These are phyloP conservation scores for Lenzites betulinus DNA, from an alignment of 768 basidiomycete species.

Conservation along the genomic window DNA sequence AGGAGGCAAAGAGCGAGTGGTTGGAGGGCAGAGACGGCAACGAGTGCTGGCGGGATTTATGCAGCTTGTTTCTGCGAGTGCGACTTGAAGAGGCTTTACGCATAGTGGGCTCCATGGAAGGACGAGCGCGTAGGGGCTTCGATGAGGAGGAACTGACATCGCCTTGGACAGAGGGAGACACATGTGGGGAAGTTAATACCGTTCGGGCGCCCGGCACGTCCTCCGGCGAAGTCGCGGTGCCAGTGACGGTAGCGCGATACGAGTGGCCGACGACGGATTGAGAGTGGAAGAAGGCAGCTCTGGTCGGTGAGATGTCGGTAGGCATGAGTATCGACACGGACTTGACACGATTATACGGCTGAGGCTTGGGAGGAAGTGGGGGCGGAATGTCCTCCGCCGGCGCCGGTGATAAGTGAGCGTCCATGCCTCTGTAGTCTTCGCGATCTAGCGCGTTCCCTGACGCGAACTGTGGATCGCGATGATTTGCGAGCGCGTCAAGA, in stretches of 20 bases:
- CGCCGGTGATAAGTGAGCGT: background rate
- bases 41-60: conserved; percentile 13
- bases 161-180: conserved; percentile 1
- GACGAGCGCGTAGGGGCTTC: background rate
- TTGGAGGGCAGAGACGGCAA: background rate
- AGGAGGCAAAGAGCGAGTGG: conserved; percentile 10
- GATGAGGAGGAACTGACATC: conserved; percentile 8
- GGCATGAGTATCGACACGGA: conserved; percentile 20
- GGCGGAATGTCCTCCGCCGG: conserved; percentile 10
- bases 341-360: conserved; percentile 10
- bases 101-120: conserved; percentile 18
- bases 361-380: conserved; percentile 21
- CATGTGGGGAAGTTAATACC: conserved; percentile 14
- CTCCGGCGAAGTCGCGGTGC: conserved; percentile 11
- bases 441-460: background rate
- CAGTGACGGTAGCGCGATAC: conserved; percentile 7
- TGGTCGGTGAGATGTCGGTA: conserved; percentile 19
- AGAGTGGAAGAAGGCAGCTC: conserved; percentile 10
- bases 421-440: background rate
- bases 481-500: background rate
- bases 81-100: conserved; percentile 10
- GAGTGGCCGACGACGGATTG: conserved; percentile 10
- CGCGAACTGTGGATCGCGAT: background rate
- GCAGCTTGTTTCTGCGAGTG: conserved; percentile 16
- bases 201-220: conserved; percentile 14